Base-by-base conservation (phyloP, 805 yeast species). In the Suhomyces emberorum region DNA sequence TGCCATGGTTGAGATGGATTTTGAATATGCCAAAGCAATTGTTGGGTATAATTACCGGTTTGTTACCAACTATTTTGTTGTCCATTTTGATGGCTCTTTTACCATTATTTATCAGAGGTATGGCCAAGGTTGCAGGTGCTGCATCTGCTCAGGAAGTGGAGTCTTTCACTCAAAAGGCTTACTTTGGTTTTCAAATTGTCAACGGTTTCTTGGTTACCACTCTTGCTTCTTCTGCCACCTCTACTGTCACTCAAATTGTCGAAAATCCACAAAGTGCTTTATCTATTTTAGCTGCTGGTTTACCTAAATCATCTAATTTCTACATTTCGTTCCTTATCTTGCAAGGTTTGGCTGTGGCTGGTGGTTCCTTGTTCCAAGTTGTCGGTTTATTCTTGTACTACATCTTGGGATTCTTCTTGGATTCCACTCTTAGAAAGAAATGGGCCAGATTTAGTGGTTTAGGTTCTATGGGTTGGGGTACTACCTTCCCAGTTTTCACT, bases 301-400 rank as follows among this genome's bases (percentile, higher is more conserved):
- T 91, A 47, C 98, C 98, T 39, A 83, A 81, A 49, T 84, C 98
- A 11, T 79, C 95, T 12, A 91, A 89, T 64, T 91, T 91, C 61
- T 91, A 86, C 71, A 83, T 91, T 47, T 69, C 83, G 16, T 91
- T 84, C 63, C 77, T 88, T 61, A 59, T 88, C 43, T 72, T 91
- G 48, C 86, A 82, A 63, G 97, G 96, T 38, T 69, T 91, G 46
- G 66, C 88, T 3, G 66, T 82, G 33, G 79, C 95, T 24, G 79
- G 89, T n/a, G 87, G 86, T 43, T 66, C 79, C 22, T 61, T 93
- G 35, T 72, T 86, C 41, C 96, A 88, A 63, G 59, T 87, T 22
- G 75, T 69, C 27, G 70, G 79, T 3, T 63, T 84, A 33, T 65
- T 80, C 41, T 48, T 81, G 37, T 82, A 71, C 55, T 82, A 81